Evolutionary conservation across 345 rosid genomes (phyloP), one percentile per base, ranked within the genome.

Genomic region (Turnera subulata): DNA sequence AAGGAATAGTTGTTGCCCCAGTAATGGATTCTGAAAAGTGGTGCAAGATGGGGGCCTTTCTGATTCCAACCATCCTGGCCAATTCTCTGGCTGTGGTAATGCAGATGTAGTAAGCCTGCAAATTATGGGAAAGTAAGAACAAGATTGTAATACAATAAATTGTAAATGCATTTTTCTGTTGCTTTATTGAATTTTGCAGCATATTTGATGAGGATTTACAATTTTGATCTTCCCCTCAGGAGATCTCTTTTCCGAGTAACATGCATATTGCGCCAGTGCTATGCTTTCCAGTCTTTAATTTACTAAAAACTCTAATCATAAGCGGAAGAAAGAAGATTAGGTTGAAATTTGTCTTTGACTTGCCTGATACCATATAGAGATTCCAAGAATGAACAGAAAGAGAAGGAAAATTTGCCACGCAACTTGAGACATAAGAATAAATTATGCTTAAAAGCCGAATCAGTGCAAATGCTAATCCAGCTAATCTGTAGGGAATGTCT

Each of bases 401-500:
- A 86, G 80, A 48, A 62, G 66, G 63, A 84, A 75, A 59, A 84
- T 68, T 48, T 70, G 85, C 94, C 94, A 86, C 6, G 85, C 77
- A 8, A 82, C 85, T 23, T 71, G 73, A 51, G 84, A 86, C 85
- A 84, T 80, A 21, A 86, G 13, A 78, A 50, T 80, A 48, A 50
- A 83, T 71, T 50, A 86, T 69, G 70, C 90, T 84, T 21, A 86
- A 50, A 23, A 86, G 74, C 79, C 82, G 88, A 71, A 86, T 83
- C 6, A 82, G 76, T n/a, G 90, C 94, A 71, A 83, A 81, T 64
- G 83, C 85, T 49, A 86, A 51, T 46, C 94, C 94, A 2, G 88
- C 90, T 60, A 86, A 67, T 65, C 89, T 79, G 75, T 78, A 84
- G 6, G 94, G 90, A 65, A 86, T 84, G 67, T 86, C 88, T 5